These are phyloP conservation scores for Tillandsia leiboldiana DNA, from an alignment of 176 grass and related monocot genomes.

Conservation along the genomic window DNA sequence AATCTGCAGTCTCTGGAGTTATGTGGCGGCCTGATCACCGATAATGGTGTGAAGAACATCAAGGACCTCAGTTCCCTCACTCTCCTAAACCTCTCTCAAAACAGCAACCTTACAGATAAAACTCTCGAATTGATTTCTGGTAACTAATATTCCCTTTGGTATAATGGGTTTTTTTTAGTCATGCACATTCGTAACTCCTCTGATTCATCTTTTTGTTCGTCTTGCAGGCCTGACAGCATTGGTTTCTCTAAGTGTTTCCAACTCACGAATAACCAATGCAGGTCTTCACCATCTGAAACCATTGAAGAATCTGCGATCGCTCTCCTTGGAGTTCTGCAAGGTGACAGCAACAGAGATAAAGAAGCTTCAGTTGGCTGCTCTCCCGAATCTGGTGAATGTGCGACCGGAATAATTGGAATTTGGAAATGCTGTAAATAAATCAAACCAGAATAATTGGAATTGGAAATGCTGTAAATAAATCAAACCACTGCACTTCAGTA, in stretches of 20 bases:
- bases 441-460: conserved; percentile 33
- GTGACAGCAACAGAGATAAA: conserved; percentile 70
- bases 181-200: neutral
- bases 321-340: conserved; percentile 80
- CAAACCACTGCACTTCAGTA: neutral
- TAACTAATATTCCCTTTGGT: neutral
- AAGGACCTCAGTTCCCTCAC: conserved; percentile 77
- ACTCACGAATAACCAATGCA: conserved; percentile 58
- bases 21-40: conserved; percentile 68
- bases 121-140: conserved; percentile 79
- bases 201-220: neutral
- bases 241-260: conserved; percentile 69
- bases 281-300: conserved; percentile 80
- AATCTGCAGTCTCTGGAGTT: conserved; percentile 75
- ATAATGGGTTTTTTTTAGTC: neutral
- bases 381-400: conserved; percentile 66
- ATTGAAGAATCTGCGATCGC: conserved; percentile 54
- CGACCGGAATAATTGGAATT: conserved; percentile 38
- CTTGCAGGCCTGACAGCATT: conserved; percentile 64
- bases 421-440: conserved; percentile 8
- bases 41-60: conserved; percentile 90
- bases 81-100: conserved; percentile 84
- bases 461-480: conserved; percentile 10
- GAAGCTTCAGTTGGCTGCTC: conserved; percentile 65
- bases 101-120: conserved; percentile 65